Conservation (phyloP, 2,329 filamentous ascomycete genomes). For the Colletotrichum sublineola region DNA sequence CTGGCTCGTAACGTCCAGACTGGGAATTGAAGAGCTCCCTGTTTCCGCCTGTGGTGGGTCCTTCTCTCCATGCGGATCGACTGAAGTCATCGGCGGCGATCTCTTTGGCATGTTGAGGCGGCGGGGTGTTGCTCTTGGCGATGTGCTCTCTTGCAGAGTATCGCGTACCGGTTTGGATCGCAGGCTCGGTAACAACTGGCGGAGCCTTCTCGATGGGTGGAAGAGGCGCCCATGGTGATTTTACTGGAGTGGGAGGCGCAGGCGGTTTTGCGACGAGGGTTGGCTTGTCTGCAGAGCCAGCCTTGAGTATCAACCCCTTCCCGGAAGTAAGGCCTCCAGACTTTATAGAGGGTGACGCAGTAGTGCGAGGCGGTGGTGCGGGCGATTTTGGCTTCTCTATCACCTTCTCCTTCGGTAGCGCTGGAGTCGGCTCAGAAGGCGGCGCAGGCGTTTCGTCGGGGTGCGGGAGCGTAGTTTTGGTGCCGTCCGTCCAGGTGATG, state of each 20-base stretch:
- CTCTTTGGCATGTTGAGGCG: slow-evolving; percentile 73
- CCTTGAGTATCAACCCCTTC: slow-evolving; percentile 75
- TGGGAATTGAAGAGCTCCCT: slow-evolving; percentile 95
- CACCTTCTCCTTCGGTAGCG: slow-evolving; percentile 47
- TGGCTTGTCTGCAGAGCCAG: slow-evolving; percentile 75
- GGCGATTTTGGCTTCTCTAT: slow-evolving; percentile 63
- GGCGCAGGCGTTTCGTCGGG: slow-evolving; percentile 62
- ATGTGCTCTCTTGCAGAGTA: slow-evolving; percentile 46
- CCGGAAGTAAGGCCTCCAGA: slow-evolving; percentile 63
- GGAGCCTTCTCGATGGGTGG: slow-evolving; percentile 88
- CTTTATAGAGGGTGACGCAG: slow-evolving; percentile 58
- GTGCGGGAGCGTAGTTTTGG: slow-evolving; percentile 81
- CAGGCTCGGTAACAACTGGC: slow-evolving; percentile 72
- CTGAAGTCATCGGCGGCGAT: slow-evolving; percentile 96
- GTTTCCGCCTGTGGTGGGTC: slow-evolving; percentile 67
- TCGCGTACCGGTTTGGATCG: slow-evolving; percentile 47
- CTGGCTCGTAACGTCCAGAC: slow-evolving; percentile 92
- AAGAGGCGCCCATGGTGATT: slow-evolving; percentile 91
- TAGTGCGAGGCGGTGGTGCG: slow-evolving; percentile 47
- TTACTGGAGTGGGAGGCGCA: slow-evolving; percentile 76
- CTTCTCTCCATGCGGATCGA: slow-evolving; percentile 84
- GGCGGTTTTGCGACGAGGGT: slow-evolving; percentile 80
- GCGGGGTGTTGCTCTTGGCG: slow-evolving; percentile 66
- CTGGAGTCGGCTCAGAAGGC: slow-evolving; percentile 47
- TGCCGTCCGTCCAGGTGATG: slow-evolving; percentile 90